Evolutionary conservation across 805 yeast genomes (phyloP), one percentile per base, ranked within the genome.

Genomic region (Myxozyma neotropica): DNA sequence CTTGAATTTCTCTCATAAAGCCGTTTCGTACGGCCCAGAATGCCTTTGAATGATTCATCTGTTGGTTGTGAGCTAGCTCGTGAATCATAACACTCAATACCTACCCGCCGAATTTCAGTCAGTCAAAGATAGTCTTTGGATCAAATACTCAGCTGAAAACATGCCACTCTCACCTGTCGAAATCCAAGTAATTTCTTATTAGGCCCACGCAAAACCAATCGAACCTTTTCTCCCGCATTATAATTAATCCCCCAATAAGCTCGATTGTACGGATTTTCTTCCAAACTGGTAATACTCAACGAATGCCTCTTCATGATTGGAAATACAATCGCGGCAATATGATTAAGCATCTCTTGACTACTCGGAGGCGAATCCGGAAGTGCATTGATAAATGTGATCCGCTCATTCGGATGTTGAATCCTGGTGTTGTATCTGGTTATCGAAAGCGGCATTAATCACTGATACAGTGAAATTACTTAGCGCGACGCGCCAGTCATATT

Each of bases 211-310:
- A 59, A 42, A n/a, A 64, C 68, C 7, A 64, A 47, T 24, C 63
- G 26, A 3, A 64, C 53, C 13, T 55, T 56, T 47, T 64, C 68
- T 12, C 68, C 68, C 7, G 58, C 67, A 49, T 64, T 64, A 49
- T 64, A 64, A 40, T 64, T 64, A 21, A 65, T 56, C 3, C 68
- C 68, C 68, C 68, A 65, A 43, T 59, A 65, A 44, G 57, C 45
- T 4, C 59, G 17, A 45, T 65, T 65, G 24, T 53, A 54, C 12
- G 52, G 50, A 35, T 48, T 40, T 54, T 65, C 68, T 13, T 65
- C 68, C 27, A 65, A 52, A 31, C 63, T 56, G 8, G 61, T 65
- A 15, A 65, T 40, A 35, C 58, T 54, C 12, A 65, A 57, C 27
- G 61, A 57, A 31, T 65, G 58, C 26, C 49, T 39, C 46, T 51